Evolutionary conservation across 805 yeast species (phyloP).

Genomic region (Yueomyces sinensis): DNA sequence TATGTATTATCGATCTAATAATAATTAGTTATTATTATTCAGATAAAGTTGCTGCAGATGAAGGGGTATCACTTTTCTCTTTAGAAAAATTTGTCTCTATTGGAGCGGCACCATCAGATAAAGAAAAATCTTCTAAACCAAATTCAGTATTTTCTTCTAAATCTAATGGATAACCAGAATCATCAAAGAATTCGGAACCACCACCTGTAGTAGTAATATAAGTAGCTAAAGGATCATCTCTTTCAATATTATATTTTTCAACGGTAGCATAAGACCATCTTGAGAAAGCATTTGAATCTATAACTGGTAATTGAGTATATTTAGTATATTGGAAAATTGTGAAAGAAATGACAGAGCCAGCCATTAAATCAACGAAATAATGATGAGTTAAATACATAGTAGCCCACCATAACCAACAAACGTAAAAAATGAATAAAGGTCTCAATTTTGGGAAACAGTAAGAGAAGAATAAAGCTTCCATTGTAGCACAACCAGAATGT

Average conservation of each 20-base stretch:
- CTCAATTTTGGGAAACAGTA: conserved; percentile 66
- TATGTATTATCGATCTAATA: too few relatives aligned
- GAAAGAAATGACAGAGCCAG: conserved; percentile 72
- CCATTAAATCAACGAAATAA: conserved; percentile 83
- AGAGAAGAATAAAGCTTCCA: conserved; percentile 78
- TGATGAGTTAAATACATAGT: conserved; percentile 97
- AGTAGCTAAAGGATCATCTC: conserved; percentile 24
- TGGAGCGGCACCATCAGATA: background rate
- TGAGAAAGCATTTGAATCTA: conserved; percentile 38
- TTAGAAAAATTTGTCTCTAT: background rate
- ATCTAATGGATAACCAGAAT: background rate
- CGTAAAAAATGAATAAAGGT: conserved; percentile 60
- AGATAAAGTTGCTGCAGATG: too few relatives aligned
- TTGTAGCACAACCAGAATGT: conserved; percentile 90
- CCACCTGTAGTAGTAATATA: background rate
- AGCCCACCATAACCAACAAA: conserved; percentile 92
- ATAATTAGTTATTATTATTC: too few relatives aligned
- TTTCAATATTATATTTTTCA: conserved; percentile 21
- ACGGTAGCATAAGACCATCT: conserved; percentile 51
- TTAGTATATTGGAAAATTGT: conserved; percentile 59
- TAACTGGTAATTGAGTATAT: conserved; percentile 52
- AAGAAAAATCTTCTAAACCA: background rate
- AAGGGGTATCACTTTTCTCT: background rate
- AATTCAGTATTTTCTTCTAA: background rate
- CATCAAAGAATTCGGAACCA: background rate